These are phyloP conservation scores for Stephanodiscus triporus DNA, from an alignment of 108 stramenopile species.

Conservation along the genomic window DNA sequence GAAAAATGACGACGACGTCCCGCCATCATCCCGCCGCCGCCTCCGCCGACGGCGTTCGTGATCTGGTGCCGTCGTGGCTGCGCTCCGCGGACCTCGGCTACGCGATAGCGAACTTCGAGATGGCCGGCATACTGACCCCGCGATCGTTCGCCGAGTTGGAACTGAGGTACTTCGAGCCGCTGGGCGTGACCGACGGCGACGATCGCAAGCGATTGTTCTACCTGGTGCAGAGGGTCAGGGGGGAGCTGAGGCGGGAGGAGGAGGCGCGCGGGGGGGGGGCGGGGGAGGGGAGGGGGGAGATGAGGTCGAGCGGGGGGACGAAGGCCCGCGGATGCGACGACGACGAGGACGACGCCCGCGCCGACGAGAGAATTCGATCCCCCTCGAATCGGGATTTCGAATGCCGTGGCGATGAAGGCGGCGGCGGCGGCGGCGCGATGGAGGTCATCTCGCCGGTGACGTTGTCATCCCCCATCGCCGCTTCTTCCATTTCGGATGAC, in stretches of 20 bases:
- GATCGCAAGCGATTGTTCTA: constrained; percentile 87
- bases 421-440: constrained; percentile 10
- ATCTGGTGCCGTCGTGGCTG: constrained; percentile 75
- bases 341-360: neutral
- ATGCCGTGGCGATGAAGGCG: constrained; percentile 2
- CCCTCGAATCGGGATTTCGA: neutral
- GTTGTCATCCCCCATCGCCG: constrained; percentile 25
- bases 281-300: constrained; percentile 9
- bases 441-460: constrained; percentile 49
- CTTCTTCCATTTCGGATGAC: constrained; percentile 1
- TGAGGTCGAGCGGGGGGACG: neutral
- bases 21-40: constrained; percentile 21
- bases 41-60: neutral
- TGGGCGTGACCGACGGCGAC: constrained; percentile 72
- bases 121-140: constrained; percentile 82
- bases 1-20: constrained; percentile 2
- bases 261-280: constrained; percentile 12
- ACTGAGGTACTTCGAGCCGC: constrained; percentile 68
- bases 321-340: neutral
- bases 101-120: constrained; percentile 70
- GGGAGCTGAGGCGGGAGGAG: constrained; percentile 46
- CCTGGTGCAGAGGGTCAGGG: constrained; percentile 82
- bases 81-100: constrained; percentile 68
- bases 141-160: constrained; percentile 73
- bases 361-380: neutral